Evolutionary conservation across 495 filamentous ascomycete genomes (phyloP), one percentile per base, ranked within the genome.

Genomic region (Penicillium atrosanguineum): DNA sequence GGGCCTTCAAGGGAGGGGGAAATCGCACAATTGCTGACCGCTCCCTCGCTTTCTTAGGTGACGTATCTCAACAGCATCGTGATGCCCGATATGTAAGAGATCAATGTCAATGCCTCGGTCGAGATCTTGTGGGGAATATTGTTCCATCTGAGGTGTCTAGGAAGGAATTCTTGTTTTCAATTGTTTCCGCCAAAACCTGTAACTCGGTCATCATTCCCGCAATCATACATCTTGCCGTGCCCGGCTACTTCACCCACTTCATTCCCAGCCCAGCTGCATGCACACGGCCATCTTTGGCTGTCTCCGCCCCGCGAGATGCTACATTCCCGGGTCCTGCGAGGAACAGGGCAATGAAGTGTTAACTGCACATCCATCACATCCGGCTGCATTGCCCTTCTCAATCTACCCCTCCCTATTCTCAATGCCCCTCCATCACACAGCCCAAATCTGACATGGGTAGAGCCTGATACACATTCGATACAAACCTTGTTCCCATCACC

Each of bases 51-150:
- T 53, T 26, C 15, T 64, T 53, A 86, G 83, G 75, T 86, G 29
- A 79, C 79, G 48, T 83, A 80, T 69, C 72, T 87, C 34, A 87
- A 87, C 54, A 78, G 74, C 54, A 74, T 84, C 23, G 81, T 86
- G 51, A 85, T 83, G 84, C 86, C 86, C 20, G 85, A 89, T 65
- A 55, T 48, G 37, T 67, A 56, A 52, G 38, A 40, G 16, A 11
- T 18, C 15, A 14, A 7, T 9, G 34, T 3, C 34, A 37, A 37
- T n/a, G 34, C 34, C 29, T 44, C 38, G 52, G 25, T 50, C 49
- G 36, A 28, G 21, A 38, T 38, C 31, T 48, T 48, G 29, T 3
- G 9, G 6, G 21, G 31, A 12, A 12, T 9, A 31, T 31, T 31
- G 7, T 31, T 31, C 28, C 7, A 7, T 31, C 28, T 31, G 28